Base-by-base conservation (phyloP, 257 asterid species). In the Echium plantagineum region DNA sequence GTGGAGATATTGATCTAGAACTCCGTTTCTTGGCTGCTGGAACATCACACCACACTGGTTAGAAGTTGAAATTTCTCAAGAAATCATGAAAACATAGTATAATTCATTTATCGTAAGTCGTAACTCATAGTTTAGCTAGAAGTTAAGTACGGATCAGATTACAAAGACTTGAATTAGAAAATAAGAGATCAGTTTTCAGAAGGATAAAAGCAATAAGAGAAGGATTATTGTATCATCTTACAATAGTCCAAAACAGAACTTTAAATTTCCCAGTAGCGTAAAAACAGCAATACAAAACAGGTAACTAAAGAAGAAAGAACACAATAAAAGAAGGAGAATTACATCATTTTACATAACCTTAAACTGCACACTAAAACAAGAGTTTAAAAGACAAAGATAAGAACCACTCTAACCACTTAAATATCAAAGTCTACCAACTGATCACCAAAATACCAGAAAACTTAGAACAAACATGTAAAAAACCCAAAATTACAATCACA, bases 21-120 rank as follows among this genome's bases (percentile, higher is more conserved):
- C 72, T 74, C 74, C 89, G 76, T 73, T 85, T 90, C 85, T 77
- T 85, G 15, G 64, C 74, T 67, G 79, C 96, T 90, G 74, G 69
- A 71, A 30, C 21, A 62, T 56, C 18, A 21, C 63, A 21, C 28
- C 26, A 24, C 49, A 66, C 17, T 20, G 16, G 38, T 21, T 30
- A 55, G 59, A 55, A 55, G 59, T 24, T 16, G 32, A 55, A 55
- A 21, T 55, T 15, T 52, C 54, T 26, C 49, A 42, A 30, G 21
- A 52, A 52, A 21, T 21, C 21, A 21, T 16, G 20, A 18, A 52
- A 52, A 17, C 18, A 6, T 18, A 8, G 9, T n/a, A n/a, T n/a
- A 17, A 2, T 9, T 22, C 56, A 9, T 52, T 17, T 17, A 24
- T 52, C 62, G 7, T 52, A 17, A 8, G 9, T 17, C 24, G 7